Evolutionary conservation across 768 basidiomycete species (phyloP).

Genomic region (Tremella fuciformis): DNA sequence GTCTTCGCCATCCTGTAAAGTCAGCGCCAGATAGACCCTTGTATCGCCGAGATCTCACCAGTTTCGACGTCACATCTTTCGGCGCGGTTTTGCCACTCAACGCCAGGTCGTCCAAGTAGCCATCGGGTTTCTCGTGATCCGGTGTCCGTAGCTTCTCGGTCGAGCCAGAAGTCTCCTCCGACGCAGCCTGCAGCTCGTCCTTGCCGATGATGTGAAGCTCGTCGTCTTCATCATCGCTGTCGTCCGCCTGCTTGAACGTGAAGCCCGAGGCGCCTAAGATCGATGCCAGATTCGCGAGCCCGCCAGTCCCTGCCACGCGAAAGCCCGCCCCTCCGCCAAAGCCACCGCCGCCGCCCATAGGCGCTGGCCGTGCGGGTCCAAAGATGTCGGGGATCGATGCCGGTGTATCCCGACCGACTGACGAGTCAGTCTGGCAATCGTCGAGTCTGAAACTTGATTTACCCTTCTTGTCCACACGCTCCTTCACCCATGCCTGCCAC

Average conservation of each 20-base stretch:
- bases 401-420: slow-evolving; percentile 75
- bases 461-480: slow-evolving; percentile 68
- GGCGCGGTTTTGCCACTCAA: slow-evolving; percentile 28
- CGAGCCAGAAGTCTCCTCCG: not conserved
- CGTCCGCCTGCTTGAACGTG: slow-evolving; percentile 62
- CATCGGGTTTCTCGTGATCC: slow-evolving; percentile 47
- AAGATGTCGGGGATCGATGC: slow-evolving; percentile 67
- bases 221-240: slow-evolving; percentile 59
- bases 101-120: slow-evolving; percentile 28
- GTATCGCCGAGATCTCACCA: slow-evolving; percentile 19
- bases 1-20: not conserved
- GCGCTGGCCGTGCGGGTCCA: slow-evolving; percentile 22
- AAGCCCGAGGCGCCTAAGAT: slow-evolving; percentile 65
- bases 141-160: no score
- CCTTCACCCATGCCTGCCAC: slow-evolving; percentile 86
- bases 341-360: slow-evolving; percentile 9
- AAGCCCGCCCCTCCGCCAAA: slow-evolving; percentile 32
- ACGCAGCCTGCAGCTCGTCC: slow-evolving; percentile 46
- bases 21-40: not conserved
- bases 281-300: slow-evolving; percentile 58
- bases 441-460: slow-evolving; percentile 8
- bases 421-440: not conserved
- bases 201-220: slow-evolving; percentile 65
- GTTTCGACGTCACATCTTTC: slow-evolving; percentile 28
- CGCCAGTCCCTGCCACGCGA: slow-evolving; percentile 52